These are phyloP conservation scores for Streptanthus diversifolius DNA, from an alignment of 345 rosid genomes.

Conservation along the genomic window DNA sequence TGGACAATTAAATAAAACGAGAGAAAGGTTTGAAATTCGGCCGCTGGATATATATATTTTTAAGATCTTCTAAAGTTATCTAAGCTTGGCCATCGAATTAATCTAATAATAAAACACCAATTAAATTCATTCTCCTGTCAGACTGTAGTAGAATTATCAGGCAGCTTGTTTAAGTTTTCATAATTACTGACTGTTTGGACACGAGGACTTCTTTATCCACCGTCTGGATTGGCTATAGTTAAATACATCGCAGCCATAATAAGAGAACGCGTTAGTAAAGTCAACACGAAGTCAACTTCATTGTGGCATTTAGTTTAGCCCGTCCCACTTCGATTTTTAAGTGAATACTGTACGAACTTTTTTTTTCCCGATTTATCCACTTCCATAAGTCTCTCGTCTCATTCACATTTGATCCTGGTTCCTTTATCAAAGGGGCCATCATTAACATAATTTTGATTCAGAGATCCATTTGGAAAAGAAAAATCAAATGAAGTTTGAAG, in stretches of 20 bases:
- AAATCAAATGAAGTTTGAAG: conserved; percentile 35
- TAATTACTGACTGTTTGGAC: conserved; percentile 15
- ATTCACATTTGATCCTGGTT: conserved; percentile 23
- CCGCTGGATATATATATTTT: no score
- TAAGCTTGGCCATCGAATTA: no score
- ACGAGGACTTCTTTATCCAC: neutral
- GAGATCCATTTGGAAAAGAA: neutral
- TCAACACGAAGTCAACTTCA: conserved; percentile 23
- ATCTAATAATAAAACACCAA: no score
- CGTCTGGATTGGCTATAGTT: conserved; percentile 4
- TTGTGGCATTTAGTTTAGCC: neutral
- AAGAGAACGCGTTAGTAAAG: conserved; percentile 15
- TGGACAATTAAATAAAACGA: no score
- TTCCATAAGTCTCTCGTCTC: conserved; percentile 8
- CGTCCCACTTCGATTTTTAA: conserved; percentile 2
- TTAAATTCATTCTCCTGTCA: neutral
- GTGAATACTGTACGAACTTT: neutral
- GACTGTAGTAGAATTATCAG: neutral
- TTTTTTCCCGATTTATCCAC: neutral
- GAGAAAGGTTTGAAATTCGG: no score
- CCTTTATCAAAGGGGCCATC: conserved; percentile 12
- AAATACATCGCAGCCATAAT: neutral
- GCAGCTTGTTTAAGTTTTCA: neutral
- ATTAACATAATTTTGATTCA: neutral
- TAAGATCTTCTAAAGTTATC: no score